These are phyloP conservation scores for Allomyces javanicus DNA, from an alignment of 192 early-diverging fungal species.

Conservation along the genomic window DNA sequence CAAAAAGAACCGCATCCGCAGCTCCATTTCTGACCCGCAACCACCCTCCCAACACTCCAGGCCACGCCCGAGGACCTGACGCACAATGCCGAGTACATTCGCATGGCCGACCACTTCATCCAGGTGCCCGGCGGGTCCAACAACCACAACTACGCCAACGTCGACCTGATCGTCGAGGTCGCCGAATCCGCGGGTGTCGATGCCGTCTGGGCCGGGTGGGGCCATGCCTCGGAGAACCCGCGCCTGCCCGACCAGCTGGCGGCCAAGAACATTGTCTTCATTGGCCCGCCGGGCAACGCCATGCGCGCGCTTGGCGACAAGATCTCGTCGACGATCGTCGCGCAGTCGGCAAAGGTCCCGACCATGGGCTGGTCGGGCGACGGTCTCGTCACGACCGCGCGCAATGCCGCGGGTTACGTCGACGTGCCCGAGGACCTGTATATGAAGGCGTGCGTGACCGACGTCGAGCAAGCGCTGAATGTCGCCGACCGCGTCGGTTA, in stretches of 20 bases:
- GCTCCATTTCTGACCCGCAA: background rate
- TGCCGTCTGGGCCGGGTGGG: constrained; percentile 97
- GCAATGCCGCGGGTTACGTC: constrained; percentile 51
- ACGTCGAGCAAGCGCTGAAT: constrained; percentile 63
- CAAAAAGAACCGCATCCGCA: background rate
- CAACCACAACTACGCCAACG: constrained; percentile 99
- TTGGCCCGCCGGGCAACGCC: constrained; percentile 86
- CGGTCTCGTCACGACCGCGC: constrained; percentile 51
- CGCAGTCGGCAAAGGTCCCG: constrained; percentile 88
- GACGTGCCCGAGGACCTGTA: constrained; percentile 66
- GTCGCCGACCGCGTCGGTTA: constrained; percentile 81
- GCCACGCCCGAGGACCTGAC: constrained; percentile 92
- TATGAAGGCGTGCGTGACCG: constrained; percentile 59
- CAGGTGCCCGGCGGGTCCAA: constrained; percentile 92
- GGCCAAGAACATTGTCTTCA: constrained; percentile 70
- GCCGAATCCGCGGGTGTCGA: constrained; percentile 89
- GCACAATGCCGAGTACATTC: constrained; percentile 96
- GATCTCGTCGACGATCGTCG: constrained; percentile 97
- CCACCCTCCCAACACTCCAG: no score
- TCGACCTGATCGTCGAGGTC: constrained; percentile 93
- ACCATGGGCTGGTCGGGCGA: constrained; percentile 89
- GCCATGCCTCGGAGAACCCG: constrained; percentile 97
- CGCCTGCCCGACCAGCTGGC: constrained; percentile 78
- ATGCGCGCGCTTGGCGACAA: constrained; percentile 99
- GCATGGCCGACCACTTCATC: constrained; percentile 97